These are phyloP conservation scores for Cercospora beticola DNA, from an alignment of 2,329 filamentous ascomycete species.

Conservation along the genomic window DNA sequence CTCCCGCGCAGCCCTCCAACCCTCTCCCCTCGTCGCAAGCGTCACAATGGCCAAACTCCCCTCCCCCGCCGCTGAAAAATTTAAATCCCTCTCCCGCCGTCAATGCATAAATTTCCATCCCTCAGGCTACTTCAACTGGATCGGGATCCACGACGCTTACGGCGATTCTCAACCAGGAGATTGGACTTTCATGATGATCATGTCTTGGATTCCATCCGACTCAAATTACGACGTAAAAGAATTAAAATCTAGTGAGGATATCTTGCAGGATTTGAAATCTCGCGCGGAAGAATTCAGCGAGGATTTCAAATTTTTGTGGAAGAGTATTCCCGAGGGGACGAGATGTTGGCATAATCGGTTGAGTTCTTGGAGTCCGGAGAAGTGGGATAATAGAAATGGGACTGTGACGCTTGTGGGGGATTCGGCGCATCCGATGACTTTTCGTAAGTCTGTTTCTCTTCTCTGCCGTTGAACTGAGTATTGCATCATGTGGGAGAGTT, in stretches of 20 bases:
- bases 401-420: conserved; percentile 39
- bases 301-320: conserved; percentile 17
- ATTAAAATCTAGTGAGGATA: conserved; percentile 6
- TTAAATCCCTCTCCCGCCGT: conserved; percentile 16
- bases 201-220: conserved; percentile 20
- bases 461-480: too few relatives aligned
- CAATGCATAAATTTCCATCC: conserved; percentile 24
- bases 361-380: conserved; percentile 28
- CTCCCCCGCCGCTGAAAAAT: conserved; percentile 14
- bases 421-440: conserved; percentile 47
- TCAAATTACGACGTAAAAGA: neutral
- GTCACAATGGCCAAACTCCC: conserved; percentile 22
- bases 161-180: conserved; percentile 14
- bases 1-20: conserved; percentile 10
- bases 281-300: conserved; percentile 18
- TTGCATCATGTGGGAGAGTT: too few relatives aligned
- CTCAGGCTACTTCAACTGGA: conserved; percentile 25
- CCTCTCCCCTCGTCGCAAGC: conserved; percentile 20
- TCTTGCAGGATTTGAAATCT: conserved; percentile 19
- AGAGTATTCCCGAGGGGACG: conserved; percentile 22
- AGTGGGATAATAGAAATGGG: conserved; percentile 33
- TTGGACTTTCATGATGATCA: conserved; percentile 27
- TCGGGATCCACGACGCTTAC: conserved; percentile 24
- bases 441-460: conserved; percentile 17
- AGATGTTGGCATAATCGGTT: conserved; percentile 25